phyloP scores from a whole-genome alignment of 768 basidiomycete species.

The Multifurca ochricompacta region DNA sequence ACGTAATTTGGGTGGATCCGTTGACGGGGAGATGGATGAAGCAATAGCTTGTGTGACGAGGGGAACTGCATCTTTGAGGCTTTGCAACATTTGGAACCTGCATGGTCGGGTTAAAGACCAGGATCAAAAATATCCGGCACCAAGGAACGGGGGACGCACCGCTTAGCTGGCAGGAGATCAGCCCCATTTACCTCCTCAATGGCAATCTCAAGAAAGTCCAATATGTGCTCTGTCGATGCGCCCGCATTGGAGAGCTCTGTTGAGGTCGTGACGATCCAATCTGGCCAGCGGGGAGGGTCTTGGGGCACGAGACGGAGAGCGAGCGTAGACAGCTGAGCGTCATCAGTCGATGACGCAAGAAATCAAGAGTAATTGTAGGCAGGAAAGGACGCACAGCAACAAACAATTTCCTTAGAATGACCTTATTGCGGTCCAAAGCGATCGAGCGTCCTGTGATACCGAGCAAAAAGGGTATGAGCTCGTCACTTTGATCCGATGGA shows the following conservation, averaged over 20 bases:
- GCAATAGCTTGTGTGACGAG: constrained; percentile 66
- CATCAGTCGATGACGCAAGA: constrained; percentile 2
- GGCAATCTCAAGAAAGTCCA: constrained; percentile 75
- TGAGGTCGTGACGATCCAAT: constrained; percentile 66
- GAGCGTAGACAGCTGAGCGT: constrained; percentile 32
- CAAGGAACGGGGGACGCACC: constrained; percentile 40
- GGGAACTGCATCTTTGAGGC: constrained; percentile 57
- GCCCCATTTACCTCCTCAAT: constrained; percentile 76
- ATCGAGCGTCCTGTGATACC: constrained; percentile 63
- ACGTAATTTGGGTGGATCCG: constrained; percentile 29
- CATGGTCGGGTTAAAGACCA: constrained; percentile 3
- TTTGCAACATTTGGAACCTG: constrained; percentile 58
- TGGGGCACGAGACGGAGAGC: constrained; percentile 63
- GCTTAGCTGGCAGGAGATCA: constrained; percentile 64
- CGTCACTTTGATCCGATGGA: constrained; percentile 49
- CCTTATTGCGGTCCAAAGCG: constrained; percentile 47
- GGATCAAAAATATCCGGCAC: background rate
- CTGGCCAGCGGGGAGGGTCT: constrained; percentile 56
- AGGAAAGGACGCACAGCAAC: constrained; percentile 55
- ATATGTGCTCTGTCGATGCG: constrained; percentile 48
- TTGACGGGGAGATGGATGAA: constrained; percentile 41
- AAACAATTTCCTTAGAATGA: constrained; percentile 81
- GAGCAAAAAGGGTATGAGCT: constrained; percentile 60
- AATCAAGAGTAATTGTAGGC: background rate
- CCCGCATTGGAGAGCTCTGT: constrained; percentile 53